A percentile compares a stretch with the other conserved stretches of the same genome.
phyloP scores from a whole-genome alignment of 164 flowering plant genomes.

The Brasenia schreberi region DNA sequence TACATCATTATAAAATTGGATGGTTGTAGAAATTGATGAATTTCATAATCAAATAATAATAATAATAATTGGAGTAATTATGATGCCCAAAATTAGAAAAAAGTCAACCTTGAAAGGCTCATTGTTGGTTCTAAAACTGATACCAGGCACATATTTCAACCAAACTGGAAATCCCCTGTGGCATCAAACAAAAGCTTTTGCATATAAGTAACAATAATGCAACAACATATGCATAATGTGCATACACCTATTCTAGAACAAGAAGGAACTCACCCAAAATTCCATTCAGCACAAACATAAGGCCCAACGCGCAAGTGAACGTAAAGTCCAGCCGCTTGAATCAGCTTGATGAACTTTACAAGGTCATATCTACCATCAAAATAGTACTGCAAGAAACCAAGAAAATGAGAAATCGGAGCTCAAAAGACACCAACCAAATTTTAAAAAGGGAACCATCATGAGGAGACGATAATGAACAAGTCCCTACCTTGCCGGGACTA shows the following conservation, averaged over 20 bases:
- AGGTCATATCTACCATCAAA: conserved; percentile 86
- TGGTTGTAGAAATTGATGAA: too few species aligned
- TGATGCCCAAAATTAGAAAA: too few species aligned
- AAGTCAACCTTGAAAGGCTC: conserved; percentile 73
- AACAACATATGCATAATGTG: background rate
- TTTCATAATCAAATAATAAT: too few species aligned
- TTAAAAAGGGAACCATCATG: background rate
- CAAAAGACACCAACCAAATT: background rate
- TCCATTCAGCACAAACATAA: conserved; percentile 99
- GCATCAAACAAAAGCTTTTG: background rate
- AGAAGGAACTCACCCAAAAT: conserved; percentile 52
- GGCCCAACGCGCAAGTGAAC: conserved; percentile 94
- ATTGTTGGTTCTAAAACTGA: conserved; percentile 75
- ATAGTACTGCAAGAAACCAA: conserved; percentile 38
- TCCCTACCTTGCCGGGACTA: conserved; percentile 56
- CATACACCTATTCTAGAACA: conserved; percentile 7
- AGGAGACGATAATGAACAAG: background rate
- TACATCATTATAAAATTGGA: too few species aligned
- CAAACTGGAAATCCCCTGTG: conserved; percentile 95
- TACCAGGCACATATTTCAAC: conserved; percentile 78
- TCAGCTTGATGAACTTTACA: conserved; percentile 72
- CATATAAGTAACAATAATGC: background rate
- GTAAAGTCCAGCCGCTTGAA: conserved; percentile 73
- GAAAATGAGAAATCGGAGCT: background rate
- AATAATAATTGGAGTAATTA: too few species aligned